Percentiles rank a stretch among this genome's conserved stretches.
Evolutionary conservation across 495 filamentous ascomycete species (phyloP).

Genomic region (Aspergillus hancockii): DNA sequence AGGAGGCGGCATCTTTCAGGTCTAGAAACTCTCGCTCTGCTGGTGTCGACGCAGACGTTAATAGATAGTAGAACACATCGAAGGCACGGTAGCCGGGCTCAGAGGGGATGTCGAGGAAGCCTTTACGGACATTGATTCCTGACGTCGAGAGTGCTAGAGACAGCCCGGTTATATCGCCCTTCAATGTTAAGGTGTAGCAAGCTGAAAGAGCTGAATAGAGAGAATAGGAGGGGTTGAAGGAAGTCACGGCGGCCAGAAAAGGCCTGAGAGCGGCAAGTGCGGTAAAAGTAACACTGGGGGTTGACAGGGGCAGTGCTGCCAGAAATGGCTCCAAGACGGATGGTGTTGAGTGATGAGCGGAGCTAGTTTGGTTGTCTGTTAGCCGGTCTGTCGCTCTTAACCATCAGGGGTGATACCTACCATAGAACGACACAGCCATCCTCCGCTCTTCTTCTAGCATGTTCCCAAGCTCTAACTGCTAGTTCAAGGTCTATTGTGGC

Average conservation of each 20-base stretch:
- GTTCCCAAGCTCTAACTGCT: conserved; percentile 89
- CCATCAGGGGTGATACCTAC: conserved; percentile 48
- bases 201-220: conserved; percentile 80
- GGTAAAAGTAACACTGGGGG: conserved; percentile 71
- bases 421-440: conserved; percentile 91
- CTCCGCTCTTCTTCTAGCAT: conserved; percentile 90
- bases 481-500: conserved; percentile 80
- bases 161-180: conserved; percentile 75
- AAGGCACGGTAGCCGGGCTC: conserved; percentile 90
- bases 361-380: conserved; percentile 49
- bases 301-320: conserved; percentile 71
- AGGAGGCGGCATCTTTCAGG: conserved; percentile 74
- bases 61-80: conserved; percentile 95
- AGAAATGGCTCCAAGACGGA: conserved; percentile 83
- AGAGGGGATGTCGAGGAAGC: conserved; percentile 77
- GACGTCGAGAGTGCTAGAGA: conserved; percentile 79
- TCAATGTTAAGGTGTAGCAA: conserved; percentile 76
- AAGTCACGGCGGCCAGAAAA: conserved; percentile 83
- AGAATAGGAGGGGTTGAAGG: conserved; percentile 82
- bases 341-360: conserved; percentile 84
- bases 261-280: conserved; percentile 78
- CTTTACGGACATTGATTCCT: conserved; percentile 81
- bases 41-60: conserved; percentile 84
- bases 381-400: not conserved
- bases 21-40: conserved; percentile 91